Evolutionary conservation across 768 basidiomycete species (phyloP).

Genomic region (Rubroboletus pulcherrimus): DNA sequence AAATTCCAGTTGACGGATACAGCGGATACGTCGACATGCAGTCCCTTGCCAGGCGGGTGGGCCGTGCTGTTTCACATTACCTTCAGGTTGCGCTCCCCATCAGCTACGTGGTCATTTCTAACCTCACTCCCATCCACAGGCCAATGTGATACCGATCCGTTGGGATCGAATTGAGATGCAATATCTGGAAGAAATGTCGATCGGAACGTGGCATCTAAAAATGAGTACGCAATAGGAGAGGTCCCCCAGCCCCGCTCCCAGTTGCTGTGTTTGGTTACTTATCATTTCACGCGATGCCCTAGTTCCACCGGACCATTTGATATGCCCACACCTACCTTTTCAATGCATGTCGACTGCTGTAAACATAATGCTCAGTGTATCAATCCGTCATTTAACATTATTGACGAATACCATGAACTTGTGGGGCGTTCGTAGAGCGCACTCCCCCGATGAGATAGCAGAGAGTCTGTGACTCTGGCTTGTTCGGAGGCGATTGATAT

Average conservation of each 20-base stretch:
- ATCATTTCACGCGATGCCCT: constrained; percentile 5
- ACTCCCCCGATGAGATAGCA: not conserved
- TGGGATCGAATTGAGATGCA: constrained; percentile 69
- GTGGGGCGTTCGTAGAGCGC: not conserved
- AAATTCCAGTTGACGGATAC: constrained; percentile 68
- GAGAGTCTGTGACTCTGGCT: not conserved
- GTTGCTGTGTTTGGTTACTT: constrained; percentile 4
- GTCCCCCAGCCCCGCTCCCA: not conserved
- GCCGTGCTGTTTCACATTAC: constrained; percentile 70
- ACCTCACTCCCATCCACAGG: constrained; percentile 35
- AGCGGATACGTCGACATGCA: constrained; percentile 61
- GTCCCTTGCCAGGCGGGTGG: constrained; percentile 64
- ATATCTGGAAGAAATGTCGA: constrained; percentile 64
- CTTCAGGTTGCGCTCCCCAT: constrained; percentile 49
- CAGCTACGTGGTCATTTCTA: constrained; percentile 4
- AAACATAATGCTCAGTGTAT: constrained; percentile 22
- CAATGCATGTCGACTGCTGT: constrained; percentile 14
- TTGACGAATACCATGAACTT: constrained; percentile 12
- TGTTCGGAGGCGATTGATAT: constrained; percentile 9
- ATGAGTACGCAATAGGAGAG: constrained; percentile 31
- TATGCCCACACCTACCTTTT: constrained; percentile 6
- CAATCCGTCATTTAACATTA: constrained; percentile 20
- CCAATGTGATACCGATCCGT: constrained; percentile 64
- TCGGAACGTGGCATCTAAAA: constrained; percentile 74
- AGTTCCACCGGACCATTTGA: constrained; percentile 10